These are phyloP conservation scores for Macrophomina phaseolina DNA, from an alignment of 2,329 filamentous ascomycete genomes.

Conservation along the genomic window DNA sequence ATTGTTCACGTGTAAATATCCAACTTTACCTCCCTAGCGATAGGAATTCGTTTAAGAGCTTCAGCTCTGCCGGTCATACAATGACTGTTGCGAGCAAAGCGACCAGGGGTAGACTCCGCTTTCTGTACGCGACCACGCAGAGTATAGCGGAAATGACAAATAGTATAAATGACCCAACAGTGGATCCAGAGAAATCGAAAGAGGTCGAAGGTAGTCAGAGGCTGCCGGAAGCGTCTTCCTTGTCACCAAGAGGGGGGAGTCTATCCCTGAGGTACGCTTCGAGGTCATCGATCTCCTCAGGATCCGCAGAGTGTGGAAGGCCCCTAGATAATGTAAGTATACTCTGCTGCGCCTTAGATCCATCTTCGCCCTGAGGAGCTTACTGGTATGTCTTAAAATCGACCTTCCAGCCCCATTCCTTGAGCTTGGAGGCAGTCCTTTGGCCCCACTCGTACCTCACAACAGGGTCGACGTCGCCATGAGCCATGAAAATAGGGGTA, in stretches of 20 bases:
- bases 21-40: neutral
- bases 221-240: constrained; percentile 30
- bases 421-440: constrained; percentile 69
- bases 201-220: constrained; percentile 19
- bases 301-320: constrained; percentile 76
- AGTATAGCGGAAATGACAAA: constrained; percentile 5
- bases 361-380: constrained; percentile 40
- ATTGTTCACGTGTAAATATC: neutral
- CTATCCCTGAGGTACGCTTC: constrained; percentile 66
- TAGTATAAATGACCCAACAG: neutral
- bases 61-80: neutral
- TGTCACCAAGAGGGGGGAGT: constrained; percentile 55
- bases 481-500: constrained; percentile 87
- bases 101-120: constrained; percentile 1
- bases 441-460: constrained; percentile 73
- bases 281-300: constrained; percentile 81
- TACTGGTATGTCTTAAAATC: constrained; percentile 78
- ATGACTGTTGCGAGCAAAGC: constrained; percentile 1
- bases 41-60: neutral
- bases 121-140: constrained; percentile 14
- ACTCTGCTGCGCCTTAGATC: no score
- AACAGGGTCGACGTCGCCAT: constrained; percentile 78
- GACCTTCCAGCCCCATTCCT: constrained; percentile 73
- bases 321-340: constrained; percentile 52
- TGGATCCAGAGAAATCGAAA: neutral